These are phyloP conservation scores for Furcasterigmium furcatum DNA, from an alignment of 2,329 filamentous ascomycete genomes.

Conservation along the genomic window DNA sequence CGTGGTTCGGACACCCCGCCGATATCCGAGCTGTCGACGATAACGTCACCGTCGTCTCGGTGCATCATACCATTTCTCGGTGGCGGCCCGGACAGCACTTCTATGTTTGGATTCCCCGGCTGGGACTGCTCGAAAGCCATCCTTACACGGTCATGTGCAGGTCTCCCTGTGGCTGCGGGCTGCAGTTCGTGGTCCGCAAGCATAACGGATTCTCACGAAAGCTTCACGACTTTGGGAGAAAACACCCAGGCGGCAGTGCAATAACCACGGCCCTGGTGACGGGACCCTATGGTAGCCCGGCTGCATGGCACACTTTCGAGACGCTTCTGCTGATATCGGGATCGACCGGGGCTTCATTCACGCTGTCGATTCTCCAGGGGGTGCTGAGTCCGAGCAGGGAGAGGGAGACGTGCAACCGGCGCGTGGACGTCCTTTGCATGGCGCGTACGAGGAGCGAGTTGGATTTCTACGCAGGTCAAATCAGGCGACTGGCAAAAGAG, in stretches of 20 bases:
- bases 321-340: slow-evolving; percentile 58
- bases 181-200: slow-evolving; percentile 54
- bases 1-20: background rate
- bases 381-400: background rate
- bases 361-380: slow-evolving; percentile 52
- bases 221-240: slow-evolving; percentile 30
- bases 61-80: background rate
- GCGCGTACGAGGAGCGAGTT: background rate
- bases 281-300: slow-evolving; percentile 54
- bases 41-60: background rate
- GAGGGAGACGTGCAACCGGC: slow-evolving; percentile 25
- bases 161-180: slow-evolving; percentile 51
- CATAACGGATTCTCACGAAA: slow-evolving; percentile 55
- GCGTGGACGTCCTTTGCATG: background rate
- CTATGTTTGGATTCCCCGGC: slow-evolving; percentile 22
- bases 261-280: slow-evolving; percentile 43
- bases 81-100: slow-evolving; percentile 21
- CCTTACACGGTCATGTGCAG: slow-evolving; percentile 60
- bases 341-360: slow-evolving; percentile 62
- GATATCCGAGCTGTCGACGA: background rate
- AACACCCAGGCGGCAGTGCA: slow-evolving; percentile 19
- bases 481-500: background rate
- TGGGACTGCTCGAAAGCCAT: slow-evolving; percentile 53
- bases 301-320: slow-evolving; percentile 56
- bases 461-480: background rate